phyloP scores from a whole-genome alignment of 73 alveolate genomes.

The Paramecium sexaurelia region DNA sequence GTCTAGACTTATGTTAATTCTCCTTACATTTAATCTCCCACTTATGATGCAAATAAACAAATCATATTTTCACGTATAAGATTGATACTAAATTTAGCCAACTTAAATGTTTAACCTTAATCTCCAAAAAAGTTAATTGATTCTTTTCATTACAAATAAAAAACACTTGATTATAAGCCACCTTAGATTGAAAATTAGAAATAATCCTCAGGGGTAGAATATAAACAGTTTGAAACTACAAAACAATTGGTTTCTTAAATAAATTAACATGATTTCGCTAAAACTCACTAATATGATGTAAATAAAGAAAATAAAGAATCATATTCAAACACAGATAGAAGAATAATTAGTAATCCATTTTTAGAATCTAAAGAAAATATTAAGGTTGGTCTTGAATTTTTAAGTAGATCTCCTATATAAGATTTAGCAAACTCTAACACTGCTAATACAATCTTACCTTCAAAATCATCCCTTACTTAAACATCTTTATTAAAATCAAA shows the following conservation, averaged over 20 bases:
- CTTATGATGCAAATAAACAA: background rate
- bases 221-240: conserved; percentile 2
- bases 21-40: conserved; percentile 11
- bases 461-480: background rate
- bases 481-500: background rate
- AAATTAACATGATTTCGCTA: background rate
- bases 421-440: background rate
- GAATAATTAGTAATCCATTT: background rate
- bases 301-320: background rate
- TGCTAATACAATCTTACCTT: background rate
- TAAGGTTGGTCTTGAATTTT: background rate
- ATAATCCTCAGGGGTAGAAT: background rate
- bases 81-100: background rate
- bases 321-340: conserved; percentile 30
- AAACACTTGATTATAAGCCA: background rate
- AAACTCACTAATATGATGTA: background rate
- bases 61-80: background rate
- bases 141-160: conserved; percentile 25
- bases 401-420: conserved; percentile 26
- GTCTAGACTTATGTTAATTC: background rate
- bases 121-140: background rate
- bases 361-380: conserved; percentile 11
- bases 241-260: background rate
- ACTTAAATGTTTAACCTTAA: background rate
- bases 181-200: background rate